phyloP scores from a whole-genome alignment of 306 rosid genomes.

The Corylus heterophylla region DNA sequence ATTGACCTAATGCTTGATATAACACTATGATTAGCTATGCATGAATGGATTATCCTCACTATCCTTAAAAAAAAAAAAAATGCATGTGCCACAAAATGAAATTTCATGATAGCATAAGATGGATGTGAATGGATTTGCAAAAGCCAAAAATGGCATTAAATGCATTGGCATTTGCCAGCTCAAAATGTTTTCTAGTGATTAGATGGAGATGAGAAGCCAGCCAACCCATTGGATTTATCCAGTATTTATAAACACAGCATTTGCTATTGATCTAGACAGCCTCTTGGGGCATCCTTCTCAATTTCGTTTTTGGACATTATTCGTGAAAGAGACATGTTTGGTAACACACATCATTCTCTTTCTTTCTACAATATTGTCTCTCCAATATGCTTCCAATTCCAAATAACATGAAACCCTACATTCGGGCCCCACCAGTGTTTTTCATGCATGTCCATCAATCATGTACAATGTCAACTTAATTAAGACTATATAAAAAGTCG shows the following conservation, averaged over 20 bases:
- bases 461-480: no score
- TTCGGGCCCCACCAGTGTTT: no score
- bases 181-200: background rate
- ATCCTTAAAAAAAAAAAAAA: no score
- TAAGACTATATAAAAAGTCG: no score
- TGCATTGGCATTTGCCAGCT: background rate
- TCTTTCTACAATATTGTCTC: no score
- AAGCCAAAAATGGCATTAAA: conserved; percentile 5
- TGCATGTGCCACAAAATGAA: background rate
- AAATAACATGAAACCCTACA: no score
- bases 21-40: no score
- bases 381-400: no score
- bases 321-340: background rate
- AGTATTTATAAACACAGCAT: background rate
- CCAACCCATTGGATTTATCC: background rate
- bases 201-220: background rate
- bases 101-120: background rate
- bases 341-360: no score
- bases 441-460: no score
- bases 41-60: no score
- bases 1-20: no score
- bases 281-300: background rate
- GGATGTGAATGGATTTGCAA: background rate
- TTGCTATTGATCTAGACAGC: background rate
- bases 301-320: background rate